Evolutionary conservation across 345 rosid species (phyloP), one percentile per base, ranked within the genome.

Genomic region (Hibiscus mutabilis): DNA sequence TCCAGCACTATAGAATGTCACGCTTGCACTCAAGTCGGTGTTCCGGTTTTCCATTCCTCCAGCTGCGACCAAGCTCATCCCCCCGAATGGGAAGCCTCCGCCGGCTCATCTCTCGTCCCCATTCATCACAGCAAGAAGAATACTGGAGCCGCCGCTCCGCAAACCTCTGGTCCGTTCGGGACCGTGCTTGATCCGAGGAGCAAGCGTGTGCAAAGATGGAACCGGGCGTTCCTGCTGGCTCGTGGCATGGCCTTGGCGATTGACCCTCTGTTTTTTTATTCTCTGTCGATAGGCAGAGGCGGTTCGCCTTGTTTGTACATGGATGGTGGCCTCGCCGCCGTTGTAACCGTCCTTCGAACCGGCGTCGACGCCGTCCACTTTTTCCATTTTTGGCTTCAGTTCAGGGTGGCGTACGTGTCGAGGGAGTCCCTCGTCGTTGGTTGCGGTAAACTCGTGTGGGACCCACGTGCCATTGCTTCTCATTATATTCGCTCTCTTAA

Each of bases 61-160:
- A 91, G 97, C 85, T 94, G 98, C 80, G 97, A 90, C 88, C 82
- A 74, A 21, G 95, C 91, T 47, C 83, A 87, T 83, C 89, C 83
- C 67, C 97, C 92, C n/a, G 87, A 91, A 83, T 94, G 95, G 97
- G 95, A 88, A 59, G 98, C 98, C 71, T 90, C 89, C 3, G 97
- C 97, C 8, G 98, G 98, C 4, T 87, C 98, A 19, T 91, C 90
- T 21, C 82, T 94, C 1, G 96, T 94, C 21, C 96, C 98, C 22
- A 91, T 94, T 78, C 91, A 85, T 21, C 74, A 49, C 69, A 80
- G 62, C 14, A 12, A 58, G 8, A 73, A 74, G 35, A 72, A 63
- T 21, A 14, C 33, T n/a, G 65, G 75, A n/a, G 14, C 13, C 24
- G 29, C 0, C 66, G 52, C 70, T 47, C 64, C 75, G 22, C 69